Evolutionary conservation across 495 filamentous ascomycete genomes (phyloP).

Genomic region (Cercophora samala): DNA sequence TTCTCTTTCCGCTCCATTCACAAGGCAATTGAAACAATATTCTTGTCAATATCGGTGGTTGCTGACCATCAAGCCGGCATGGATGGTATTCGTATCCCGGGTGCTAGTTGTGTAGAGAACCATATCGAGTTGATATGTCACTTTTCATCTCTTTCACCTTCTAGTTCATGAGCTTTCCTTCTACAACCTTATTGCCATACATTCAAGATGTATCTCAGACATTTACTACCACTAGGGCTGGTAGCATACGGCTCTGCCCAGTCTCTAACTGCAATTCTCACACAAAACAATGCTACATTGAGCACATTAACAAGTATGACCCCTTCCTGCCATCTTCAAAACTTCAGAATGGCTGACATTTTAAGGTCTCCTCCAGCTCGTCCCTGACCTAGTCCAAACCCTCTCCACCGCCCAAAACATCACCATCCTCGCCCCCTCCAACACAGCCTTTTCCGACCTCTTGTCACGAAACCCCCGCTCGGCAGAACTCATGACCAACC

Average conservation of each 20-base stretch:
- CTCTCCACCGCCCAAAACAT: constrained; percentile 39
- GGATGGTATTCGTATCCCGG: neutral
- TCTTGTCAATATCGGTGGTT: neutral
- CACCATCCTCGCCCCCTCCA: constrained; percentile 62
- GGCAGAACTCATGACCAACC: constrained; percentile 35
- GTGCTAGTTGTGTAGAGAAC: neutral
- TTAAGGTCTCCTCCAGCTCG: constrained; percentile 19
- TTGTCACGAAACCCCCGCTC: constrained; percentile 34
- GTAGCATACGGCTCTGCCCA: constrained; percentile 31
- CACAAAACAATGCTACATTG: constrained; percentile 34
- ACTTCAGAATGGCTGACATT: constrained; percentile 1
- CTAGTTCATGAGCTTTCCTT: neutral
- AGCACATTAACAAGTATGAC: constrained; percentile 38
- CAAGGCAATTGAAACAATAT: too few relatives aligned
- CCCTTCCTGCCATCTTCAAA: constrained; percentile 20
- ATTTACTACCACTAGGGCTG: constrained; percentile 18
- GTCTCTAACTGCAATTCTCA: constrained; percentile 32
- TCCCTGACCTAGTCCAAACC: constrained; percentile 23
- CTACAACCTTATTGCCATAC: neutral
- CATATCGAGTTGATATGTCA: neutral
- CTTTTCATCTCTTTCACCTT: neutral
- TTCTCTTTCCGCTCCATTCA: too few relatives aligned
- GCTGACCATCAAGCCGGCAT: neutral
- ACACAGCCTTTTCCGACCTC: constrained; percentile 52
- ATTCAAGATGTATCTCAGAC: constrained; percentile 21